Percentiles rank a stretch among this genome's conserved stretches.
phyloP scores from a whole-genome alignment of 192 early-diverging fungal species.

The Gamsiella multidivaricata region DNA sequence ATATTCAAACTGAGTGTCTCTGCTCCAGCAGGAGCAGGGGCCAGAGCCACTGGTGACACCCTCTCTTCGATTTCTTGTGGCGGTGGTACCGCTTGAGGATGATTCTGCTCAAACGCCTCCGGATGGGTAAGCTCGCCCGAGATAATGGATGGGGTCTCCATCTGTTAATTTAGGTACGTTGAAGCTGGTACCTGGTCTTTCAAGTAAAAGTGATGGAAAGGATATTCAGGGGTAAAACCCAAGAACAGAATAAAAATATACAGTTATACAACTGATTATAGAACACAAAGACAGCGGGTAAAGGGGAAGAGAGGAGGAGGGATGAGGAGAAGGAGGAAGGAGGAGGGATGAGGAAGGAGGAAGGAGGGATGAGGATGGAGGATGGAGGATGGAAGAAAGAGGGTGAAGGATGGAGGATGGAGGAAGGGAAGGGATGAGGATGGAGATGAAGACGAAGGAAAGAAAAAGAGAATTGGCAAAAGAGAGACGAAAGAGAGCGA shows the following conservation, averaged over 20 bases:
- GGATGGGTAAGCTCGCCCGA: background rate
- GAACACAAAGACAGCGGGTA: no score
- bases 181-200: background rate
- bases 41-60: no score
- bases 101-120: background rate
- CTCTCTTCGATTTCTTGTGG: no score
- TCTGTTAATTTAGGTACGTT: background rate
- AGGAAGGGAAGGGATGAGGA: background rate
- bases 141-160: background rate
- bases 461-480: constrained; percentile 2
- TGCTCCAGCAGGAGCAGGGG: no score
- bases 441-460: background rate
- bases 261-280: no score
- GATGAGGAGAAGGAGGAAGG: background rate
- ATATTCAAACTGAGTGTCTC: no score
- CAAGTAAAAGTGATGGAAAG: background rate
- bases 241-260: background rate
- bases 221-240: background rate
- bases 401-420: background rate
- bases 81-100: background rate
- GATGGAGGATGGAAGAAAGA: background rate
- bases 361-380: constrained; percentile 2
- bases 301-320: background rate
- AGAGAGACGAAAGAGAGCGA: no score
- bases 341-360: constrained; percentile 6